phyloP scores from a whole-genome alignment of 192 early-diverging fungal genomes.

The Umbelopsis ramanniana region DNA sequence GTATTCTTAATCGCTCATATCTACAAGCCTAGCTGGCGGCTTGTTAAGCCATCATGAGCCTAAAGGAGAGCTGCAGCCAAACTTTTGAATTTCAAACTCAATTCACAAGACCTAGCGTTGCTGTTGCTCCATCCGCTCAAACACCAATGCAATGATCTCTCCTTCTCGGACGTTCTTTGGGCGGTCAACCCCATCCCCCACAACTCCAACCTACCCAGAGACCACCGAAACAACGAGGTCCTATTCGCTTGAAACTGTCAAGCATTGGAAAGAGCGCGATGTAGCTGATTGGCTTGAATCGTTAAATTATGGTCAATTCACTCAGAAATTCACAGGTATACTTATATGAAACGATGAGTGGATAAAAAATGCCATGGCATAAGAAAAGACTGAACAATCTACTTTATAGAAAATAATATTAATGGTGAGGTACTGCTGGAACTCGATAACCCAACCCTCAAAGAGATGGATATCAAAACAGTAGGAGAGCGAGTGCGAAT shows the following conservation, averaged over 20 bases:
- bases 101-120: not conserved
- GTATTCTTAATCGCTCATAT: too few relatives aligned
- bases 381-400: not conserved
- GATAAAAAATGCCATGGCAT: not conserved
- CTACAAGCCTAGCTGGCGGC: not conserved
- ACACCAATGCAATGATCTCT: constrained; percentile 19
- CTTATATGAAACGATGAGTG: not conserved
- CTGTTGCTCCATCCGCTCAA: constrained; percentile 17
- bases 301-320: constrained; percentile 28
- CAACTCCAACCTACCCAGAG: constrained; percentile 40
- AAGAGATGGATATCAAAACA: constrained; percentile 78
- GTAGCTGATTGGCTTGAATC: constrained; percentile 41
- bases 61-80: not conserved
- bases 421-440: constrained; percentile 84
- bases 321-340: constrained; percentile 36
- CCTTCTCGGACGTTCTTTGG: constrained; percentile 22
- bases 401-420: constrained; percentile 70
- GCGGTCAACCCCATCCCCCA: constrained; percentile 32
- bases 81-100: constrained; percentile 16
- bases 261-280: constrained; percentile 33
- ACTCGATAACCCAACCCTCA: constrained; percentile 80
- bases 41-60: not conserved
- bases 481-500: constrained; percentile 87
- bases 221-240: not conserved
- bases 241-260: constrained; percentile 37